A percentile compares a stretch with the other conserved stretches of the same genome.
Conservation (phyloP, 140 eudicot species). For the Oenanthe javanica region DNA sequence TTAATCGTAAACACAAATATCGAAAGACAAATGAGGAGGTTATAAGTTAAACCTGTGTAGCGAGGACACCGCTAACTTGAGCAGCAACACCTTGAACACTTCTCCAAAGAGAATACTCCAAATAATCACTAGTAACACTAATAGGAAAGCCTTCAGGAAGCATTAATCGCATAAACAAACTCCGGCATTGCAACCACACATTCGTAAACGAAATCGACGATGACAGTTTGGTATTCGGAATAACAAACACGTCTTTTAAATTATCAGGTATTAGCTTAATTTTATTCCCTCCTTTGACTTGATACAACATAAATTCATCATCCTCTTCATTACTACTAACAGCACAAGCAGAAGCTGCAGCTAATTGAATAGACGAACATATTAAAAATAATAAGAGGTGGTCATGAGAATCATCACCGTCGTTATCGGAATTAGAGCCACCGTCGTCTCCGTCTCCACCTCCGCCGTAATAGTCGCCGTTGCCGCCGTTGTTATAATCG, state of each 20-base stretch:
- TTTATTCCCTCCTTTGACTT: slow-evolving; percentile 63
- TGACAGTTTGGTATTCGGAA: slow-evolving; percentile 19
- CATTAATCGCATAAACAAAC: slow-evolving; percentile 52
- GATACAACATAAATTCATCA: slow-evolving; percentile 34
- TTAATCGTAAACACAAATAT: no score
- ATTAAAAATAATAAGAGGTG: slow-evolving; percentile 16
- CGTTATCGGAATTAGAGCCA: slow-evolving; percentile 10
- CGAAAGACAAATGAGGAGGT: neutral
- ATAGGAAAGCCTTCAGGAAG: slow-evolving; percentile 90
- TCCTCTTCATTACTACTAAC: slow-evolving; percentile 4
- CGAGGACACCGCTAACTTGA: slow-evolving; percentile 87
- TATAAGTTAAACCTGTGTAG: slow-evolving; percentile 55
- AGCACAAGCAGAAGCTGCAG: slow-evolving; percentile 38
- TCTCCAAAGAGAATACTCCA: slow-evolving; percentile 97
- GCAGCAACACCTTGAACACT: slow-evolving; percentile 94
- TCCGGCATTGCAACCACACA: slow-evolving; percentile 52
- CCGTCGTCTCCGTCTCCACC: slow-evolving; percentile 20
- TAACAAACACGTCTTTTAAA: slow-evolving; percentile 54
- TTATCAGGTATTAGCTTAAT: slow-evolving; percentile 49
- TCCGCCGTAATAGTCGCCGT: slow-evolving; percentile 22
- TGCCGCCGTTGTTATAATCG: neutral
- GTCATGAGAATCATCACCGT: slow-evolving; percentile 23
- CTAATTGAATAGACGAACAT: slow-evolving; percentile 16
- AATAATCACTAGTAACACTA: slow-evolving; percentile 87
- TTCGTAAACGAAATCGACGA: slow-evolving; percentile 22